Evolutionary conservation across 176 grass and related monocot genomes (phyloP).

Genomic region (Musa beccarii): DNA sequence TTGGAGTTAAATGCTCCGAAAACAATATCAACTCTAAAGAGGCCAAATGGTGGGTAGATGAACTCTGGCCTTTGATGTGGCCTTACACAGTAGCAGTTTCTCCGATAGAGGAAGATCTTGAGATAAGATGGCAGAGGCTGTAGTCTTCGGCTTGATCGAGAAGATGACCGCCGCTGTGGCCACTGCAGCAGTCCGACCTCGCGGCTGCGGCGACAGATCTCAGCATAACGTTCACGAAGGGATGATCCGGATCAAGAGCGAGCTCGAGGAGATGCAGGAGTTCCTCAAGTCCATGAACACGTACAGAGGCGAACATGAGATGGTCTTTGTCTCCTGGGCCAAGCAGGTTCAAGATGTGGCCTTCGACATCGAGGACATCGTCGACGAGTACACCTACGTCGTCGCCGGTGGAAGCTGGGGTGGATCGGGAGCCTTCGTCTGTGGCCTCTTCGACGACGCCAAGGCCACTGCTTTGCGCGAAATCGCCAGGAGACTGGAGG

Average conservation of each 20-base stretch:
- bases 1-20: too few relatives aligned
- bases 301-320: neutral
- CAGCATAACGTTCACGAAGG: constrained; percentile 5
- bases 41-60: too few relatives aligned
- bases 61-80: too few relatives aligned
- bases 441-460: constrained; percentile 5
- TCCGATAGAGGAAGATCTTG: neutral
- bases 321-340: constrained; percentile 16
- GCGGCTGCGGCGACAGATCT: neutral
- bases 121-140: constrained; percentile 2
- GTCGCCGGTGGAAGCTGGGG: constrained; percentile 4
- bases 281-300: constrained; percentile 15
- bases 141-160: neutral
- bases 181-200: neutral
- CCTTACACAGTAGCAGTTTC: too few relatives aligned
- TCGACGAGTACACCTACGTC: constrained; percentile 28
- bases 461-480: neutral
- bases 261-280: constrained; percentile 29
- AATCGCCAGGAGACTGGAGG: neutral
- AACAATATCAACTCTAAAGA: too few relatives aligned
- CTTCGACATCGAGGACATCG: constrained; percentile 33
- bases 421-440: constrained; percentile 2
- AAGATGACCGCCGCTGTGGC: neutral
- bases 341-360: constrained; percentile 19
- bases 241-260: constrained; percentile 18